A percentile compares a stretch with the other conserved stretches of the same genome.
Evolutionary conservation across 2,329 filamentous ascomycete genomes (phyloP).

Genomic region (Coniosporium tulheliwenetii): DNA sequence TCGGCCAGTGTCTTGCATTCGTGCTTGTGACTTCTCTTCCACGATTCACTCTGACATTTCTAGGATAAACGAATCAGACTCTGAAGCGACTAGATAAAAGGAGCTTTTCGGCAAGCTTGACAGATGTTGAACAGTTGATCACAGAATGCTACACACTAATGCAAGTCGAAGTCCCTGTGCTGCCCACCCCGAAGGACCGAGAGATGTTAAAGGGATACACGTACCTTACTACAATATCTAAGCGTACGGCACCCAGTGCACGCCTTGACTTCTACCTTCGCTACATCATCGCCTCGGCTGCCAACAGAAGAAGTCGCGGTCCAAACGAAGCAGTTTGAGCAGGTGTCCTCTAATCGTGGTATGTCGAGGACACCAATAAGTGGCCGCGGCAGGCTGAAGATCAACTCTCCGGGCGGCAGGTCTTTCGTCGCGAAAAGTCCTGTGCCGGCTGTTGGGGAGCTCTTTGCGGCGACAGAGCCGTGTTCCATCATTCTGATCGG

Average conservation of each 20-base stretch:
- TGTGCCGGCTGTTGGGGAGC: conserved; percentile 22
- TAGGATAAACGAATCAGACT: conserved; percentile 13
- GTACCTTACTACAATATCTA: conserved; percentile 44
- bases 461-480: conserved; percentile 4
- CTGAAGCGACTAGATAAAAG: too few relatives aligned
- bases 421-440: conserved; percentile 38
- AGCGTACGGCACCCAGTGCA: conserved; percentile 43
- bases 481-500: neutral
- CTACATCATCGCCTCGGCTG: conserved; percentile 8
- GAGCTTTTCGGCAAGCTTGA: too few relatives aligned
- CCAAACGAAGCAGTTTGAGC: conserved; percentile 40
- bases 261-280: conserved; percentile 25
- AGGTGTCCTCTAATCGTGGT: conserved; percentile 35
- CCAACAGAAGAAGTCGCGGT: conserved; percentile 15
- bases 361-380: conserved; percentile 39
- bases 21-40: conserved; percentile 42
- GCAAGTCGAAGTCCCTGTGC: too few relatives aligned
- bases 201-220: neutral
- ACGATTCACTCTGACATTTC: conserved; percentile 43
- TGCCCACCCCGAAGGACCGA: too few relatives aligned
- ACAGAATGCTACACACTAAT: too few relatives aligned
- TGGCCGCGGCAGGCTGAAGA: conserved; percentile 34
- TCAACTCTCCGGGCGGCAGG: conserved; percentile 31
- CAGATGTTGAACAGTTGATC: too few relatives aligned
- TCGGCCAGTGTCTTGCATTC: conserved; percentile 39